Percentiles rank a stretch among this genome's conserved stretches.
phyloP scores from a whole-genome alignment of 331 rosid genomes.

The Saraca asoca region DNA sequence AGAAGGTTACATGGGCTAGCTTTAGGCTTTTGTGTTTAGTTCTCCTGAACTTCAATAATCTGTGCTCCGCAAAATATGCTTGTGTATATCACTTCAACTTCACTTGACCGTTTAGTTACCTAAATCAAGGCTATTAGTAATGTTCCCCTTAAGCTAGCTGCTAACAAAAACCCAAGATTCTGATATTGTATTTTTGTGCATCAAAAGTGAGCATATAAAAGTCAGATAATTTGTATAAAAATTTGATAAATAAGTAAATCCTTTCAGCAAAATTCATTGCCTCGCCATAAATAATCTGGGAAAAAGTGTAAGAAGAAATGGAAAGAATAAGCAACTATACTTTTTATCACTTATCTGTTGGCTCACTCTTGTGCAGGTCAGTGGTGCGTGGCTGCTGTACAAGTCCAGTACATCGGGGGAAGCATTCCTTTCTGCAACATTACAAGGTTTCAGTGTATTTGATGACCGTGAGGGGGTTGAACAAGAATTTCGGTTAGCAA shows the following conservation, averaged over 20 bases:
- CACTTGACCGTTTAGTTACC: neutral
- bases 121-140: neutral
- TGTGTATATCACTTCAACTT: neutral
- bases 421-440: constrained; percentile 86
- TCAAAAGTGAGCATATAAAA: too few relatives aligned
- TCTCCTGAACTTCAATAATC: neutral
- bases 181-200: too few relatives aligned
- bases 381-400: constrained; percentile 86
- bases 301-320: too few relatives aligned
- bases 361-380: constrained; percentile 57
- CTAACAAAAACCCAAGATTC: neutral
- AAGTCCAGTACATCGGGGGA: constrained; percentile 76
- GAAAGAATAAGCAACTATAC: neutral
- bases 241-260: too few relatives aligned
- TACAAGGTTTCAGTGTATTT: constrained; percentile 76
- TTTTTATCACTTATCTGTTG: constrained; percentile 23
- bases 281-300: too few relatives aligned
- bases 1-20: neutral
- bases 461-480: constrained; percentile 95
- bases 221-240: too few relatives aligned
- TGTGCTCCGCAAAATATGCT: neutral
- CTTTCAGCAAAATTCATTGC: too few relatives aligned
- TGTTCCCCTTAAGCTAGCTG: neutral
- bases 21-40: neutral
- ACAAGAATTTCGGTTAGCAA: constrained; percentile 81